Conservation (phyloP, 371 early-diverging fungal genomes). For the Saksenaea vasiformis region DNA sequence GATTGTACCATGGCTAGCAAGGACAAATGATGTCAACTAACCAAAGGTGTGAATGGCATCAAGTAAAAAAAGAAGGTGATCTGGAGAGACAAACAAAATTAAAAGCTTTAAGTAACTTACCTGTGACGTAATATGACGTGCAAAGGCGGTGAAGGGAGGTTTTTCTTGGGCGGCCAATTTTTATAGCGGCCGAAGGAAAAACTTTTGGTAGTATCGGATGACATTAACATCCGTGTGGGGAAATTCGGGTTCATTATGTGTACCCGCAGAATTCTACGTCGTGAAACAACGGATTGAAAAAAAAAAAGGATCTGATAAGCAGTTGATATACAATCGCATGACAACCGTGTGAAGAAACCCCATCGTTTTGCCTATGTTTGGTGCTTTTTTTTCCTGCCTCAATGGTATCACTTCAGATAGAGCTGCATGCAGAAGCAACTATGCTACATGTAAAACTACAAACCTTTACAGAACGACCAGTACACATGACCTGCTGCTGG, state of each 20-base stretch:
- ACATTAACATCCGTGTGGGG: neutral
- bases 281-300: neutral
- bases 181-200: neutral
- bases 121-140: conserved; percentile 4
- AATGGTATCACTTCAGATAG: too few relatives aligned
- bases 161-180: too few relatives aligned
- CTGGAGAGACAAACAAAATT: neutral
- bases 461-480: too few relatives aligned
- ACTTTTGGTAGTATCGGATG: neutral
- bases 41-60: neutral
- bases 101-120: neutral
- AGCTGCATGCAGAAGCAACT: too few relatives aligned
- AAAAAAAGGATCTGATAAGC: conserved; percentile 1
- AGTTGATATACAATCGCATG: neutral
- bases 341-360: neutral
- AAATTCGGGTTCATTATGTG: neutral
- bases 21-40: conserved; percentile 1
- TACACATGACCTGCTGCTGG: too few relatives aligned
- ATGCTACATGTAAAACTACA: too few relatives aligned
- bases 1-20: neutral
- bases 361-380: neutral
- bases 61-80: neutral
- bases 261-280: neutral
- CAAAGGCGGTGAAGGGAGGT: too few relatives aligned
- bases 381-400: too few relatives aligned